Evolutionary conservation across 345 rosid genomes (phyloP).

Genomic region (Brassica juncea): DNA sequence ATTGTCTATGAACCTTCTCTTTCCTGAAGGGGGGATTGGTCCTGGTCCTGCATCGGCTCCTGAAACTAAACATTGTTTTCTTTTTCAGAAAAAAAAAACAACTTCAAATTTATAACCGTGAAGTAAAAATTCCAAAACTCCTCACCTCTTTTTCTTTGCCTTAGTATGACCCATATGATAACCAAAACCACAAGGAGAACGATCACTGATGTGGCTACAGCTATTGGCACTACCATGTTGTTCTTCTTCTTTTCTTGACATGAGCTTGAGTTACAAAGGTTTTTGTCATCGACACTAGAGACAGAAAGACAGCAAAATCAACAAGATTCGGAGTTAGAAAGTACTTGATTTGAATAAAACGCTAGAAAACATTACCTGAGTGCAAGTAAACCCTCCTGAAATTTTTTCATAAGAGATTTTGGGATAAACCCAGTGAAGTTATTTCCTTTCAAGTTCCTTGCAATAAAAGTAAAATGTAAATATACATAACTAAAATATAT

Average conservation of each 20-base stretch:
- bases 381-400: slow-evolving; percentile 35
- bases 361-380: slow-evolving; percentile 44
- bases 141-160: slow-evolving; percentile 45
- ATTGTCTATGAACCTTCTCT: slow-evolving; percentile 34
- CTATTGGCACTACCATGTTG: slow-evolving; percentile 39
- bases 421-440: slow-evolving; percentile 58
- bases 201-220: slow-evolving; percentile 24
- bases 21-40: slow-evolving; percentile 39
- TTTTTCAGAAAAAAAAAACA: background rate
- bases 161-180: slow-evolving; percentile 34
- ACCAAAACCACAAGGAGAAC: slow-evolving; percentile 37
- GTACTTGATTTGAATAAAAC: background rate
- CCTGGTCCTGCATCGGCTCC: slow-evolving; percentile 36
- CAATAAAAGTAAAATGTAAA: background rate
- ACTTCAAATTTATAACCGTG: background rate
- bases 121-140: background rate
- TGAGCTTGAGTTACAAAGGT: slow-evolving; percentile 42
- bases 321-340: background rate
- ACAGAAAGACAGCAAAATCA: slow-evolving; percentile 6
- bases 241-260: slow-evolving; percentile 44
- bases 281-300: slow-evolving; percentile 46
- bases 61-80: slow-evolving; percentile 24
- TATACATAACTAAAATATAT: background rate
- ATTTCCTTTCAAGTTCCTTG: slow-evolving; percentile 55
- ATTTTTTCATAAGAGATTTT: slow-evolving; percentile 42